Base-by-base conservation (phyloP, 495 filamentous ascomycete species). In the Filosporella fistucella region DNA sequence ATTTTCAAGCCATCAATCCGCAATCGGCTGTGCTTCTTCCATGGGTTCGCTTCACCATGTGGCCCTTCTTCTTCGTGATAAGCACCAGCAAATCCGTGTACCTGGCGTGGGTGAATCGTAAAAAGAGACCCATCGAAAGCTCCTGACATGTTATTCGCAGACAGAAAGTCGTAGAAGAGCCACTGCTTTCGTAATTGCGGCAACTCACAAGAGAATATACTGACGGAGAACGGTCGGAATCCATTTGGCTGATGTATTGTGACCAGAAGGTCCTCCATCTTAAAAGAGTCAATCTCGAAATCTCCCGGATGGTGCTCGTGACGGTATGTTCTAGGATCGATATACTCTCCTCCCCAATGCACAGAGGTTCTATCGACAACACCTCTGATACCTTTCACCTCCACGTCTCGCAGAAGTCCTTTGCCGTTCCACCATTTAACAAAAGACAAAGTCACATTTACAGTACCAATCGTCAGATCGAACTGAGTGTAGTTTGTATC, bases 401-500 rank as follows among this genome's bases (percentile, higher is more conserved):
- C 89, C 34, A 96, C 93, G 67, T 96, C 86, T 54, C 84, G 82
- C 12, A 98, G 75, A 3, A 95, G 78, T 0, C 93, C 93, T 67
- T 91, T 96, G 18, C 93, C 91, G 57, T 95, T 96, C 72, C 95
- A 88, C 93, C 93, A 98, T 58, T 95, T 96, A 2, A 88, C 75
- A 54, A 98, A 96, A 0, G 93, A 98, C n/a, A 98, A 65, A 0
- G 91, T 96, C 21, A 98, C 94, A 56, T 96, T 95, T 39, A 98
- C 89, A 0, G 88, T 91, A 46, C 95, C 87, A 41, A 98, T 86
- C 0, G 94, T 95, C 12, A 97, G 63, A 57, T 98, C 93, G 58
- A 97, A 98, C 57, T 98, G 93, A 0, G 91, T 96, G 62, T 96
- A 97, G 53, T 97, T 97, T 4, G 84, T 87, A 62, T 97, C 91